Evolutionary conservation across 371 early-diverging fungal species (phyloP), one percentile per base, ranked within the genome.

Genomic region (Funneliformis caledonium): DNA sequence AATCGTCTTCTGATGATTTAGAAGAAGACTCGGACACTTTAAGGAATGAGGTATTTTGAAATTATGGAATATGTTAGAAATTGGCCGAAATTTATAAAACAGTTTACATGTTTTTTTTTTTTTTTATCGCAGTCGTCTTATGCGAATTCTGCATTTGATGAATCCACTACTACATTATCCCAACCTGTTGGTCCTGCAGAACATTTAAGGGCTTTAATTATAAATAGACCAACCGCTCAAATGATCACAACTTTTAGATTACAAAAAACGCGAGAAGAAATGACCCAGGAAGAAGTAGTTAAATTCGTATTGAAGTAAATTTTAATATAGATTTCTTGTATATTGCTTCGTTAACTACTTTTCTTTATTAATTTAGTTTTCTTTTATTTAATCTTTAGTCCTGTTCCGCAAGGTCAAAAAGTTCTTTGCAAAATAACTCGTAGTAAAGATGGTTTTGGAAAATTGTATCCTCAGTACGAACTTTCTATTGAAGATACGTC

Each of bases 401-500:
- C 95, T 16, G 89, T 93, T 74, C 92, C 93, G 37, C 89, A 92
- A 77, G 93, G 94, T 70, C 88, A 89, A 80, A 90, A 92, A 67
- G 88, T 95, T 78, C 88, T 91, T 76, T 96, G 96, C 85, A 87
- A 90, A 56, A 94, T 96, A 78, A 86, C 89, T 12, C 92, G 96
- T 26, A 88, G 88, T 72, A 90, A 90, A 80, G 93, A 93, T 65
- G 91, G 92, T 1, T 81, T 93, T 42, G 92, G 92, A 72, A 91
- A 91, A 83, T 78, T 94, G 33, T 89, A 92, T 74, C 94, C 95
- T 6, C 87, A 86, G 48, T 95, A 95, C 80, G 93, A 95, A 73
- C 83, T 96, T 14, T 93, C 82, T 76, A 86, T 94, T 22, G 95
- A 96, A 78, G 89, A 92, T 59, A 83, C 82, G 6, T 70, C 83